Percentiles rank a stretch among this genome's conserved stretches.
Evolutionary conservation across 2,329 filamentous ascomycete genomes (phyloP).

Genomic region (Immersiporthe knoxdaviesiana): DNA sequence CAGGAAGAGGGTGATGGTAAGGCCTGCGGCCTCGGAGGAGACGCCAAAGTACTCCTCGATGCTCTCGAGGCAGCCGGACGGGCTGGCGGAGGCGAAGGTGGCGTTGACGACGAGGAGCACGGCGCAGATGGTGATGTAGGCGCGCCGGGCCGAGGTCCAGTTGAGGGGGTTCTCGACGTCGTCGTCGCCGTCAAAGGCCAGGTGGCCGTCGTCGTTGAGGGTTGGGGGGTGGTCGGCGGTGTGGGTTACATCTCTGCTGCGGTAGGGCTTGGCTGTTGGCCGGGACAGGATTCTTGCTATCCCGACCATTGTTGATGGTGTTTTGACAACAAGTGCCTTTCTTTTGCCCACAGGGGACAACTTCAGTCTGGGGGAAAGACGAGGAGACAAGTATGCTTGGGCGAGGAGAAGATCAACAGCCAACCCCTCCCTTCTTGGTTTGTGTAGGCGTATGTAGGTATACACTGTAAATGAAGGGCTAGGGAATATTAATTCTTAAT

Average conservation of each 20-base stretch:
- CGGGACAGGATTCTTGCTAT: conserved; percentile 52
- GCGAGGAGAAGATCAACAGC: no score
- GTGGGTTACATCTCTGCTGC: conserved; percentile 44
- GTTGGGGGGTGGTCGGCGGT: conserved; percentile 40
- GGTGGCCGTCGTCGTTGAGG: conserved; percentile 52
- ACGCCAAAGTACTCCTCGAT: conserved; percentile 52
- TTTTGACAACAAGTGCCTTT: no score
- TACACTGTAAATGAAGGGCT: not conserved
- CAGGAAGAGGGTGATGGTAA: conserved; percentile 59
- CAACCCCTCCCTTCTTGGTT: not conserved
- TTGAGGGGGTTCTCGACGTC: conserved; percentile 57
- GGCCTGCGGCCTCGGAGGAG: conserved; percentile 49
- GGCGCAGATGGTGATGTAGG: conserved; percentile 46
- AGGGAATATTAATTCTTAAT: no score
- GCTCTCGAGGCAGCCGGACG: conserved; percentile 42
- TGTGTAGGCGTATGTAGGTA: no score
- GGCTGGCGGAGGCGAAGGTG: conserved; percentile 54
- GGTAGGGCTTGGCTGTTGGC: conserved; percentile 56
- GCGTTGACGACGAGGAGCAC: conserved; percentile 58
- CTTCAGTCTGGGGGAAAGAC: not conserved
- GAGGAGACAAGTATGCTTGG: no score
- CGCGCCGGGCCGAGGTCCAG: conserved; percentile 47
- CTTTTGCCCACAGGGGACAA: not conserved
- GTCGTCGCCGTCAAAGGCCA: conserved; percentile 53
- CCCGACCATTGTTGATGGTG: conserved; percentile 39